Evolutionary conservation across 202 grass and related monocot species (phyloP), one percentile per base, ranked within the genome.

Genomic region (Thinopyrum obtusiflorum): DNA sequence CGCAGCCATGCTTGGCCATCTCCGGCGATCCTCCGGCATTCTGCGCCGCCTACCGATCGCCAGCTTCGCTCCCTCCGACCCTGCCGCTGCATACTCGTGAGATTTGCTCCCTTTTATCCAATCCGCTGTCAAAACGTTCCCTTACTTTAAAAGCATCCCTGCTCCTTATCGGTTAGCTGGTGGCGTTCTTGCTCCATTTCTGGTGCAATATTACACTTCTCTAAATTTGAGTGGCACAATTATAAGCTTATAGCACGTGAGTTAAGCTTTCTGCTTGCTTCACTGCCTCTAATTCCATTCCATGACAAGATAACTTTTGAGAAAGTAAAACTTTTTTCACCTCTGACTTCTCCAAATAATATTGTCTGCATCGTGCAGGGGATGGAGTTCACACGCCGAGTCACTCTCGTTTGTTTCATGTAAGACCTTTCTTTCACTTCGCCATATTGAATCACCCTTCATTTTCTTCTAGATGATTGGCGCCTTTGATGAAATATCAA

Each of bases 1-100:
- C 83, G 31, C 64, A 33, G 18, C 51, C 47, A 89, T 89, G 88
- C 78, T 89, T 11, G 64, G 73, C 18, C 73, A 78, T 53, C 86
- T 88, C 71, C 78, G 83, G 37, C 88, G 83, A 66, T 78, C 57
- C 65, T 28, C 77, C 37, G 2, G 63, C 53, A 5, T 84, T 3
- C 14, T 82, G 53, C 32, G 70, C 49, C 63, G 49, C n/a, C 61
- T 81, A 26, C 25, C 26, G 2, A 2, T 7, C 25, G n/a, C 66
- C 33, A 39, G 20, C 44, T 25, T 26, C 59, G 57, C 44, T 4
- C 9, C 63, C 36, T 47, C 47, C n/a, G 28, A 70, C 0, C 27
- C 28, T 39, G 3, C 15, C 1, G 0, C 72, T 51, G 1, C 59
- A 5, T 18, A 5, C 65, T 18, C 20, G 83, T 89, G 59, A 89